Evolutionary conservation across 768 basidiomycete species (phyloP).

Genomic region (Gymnopilus junonius): DNA sequence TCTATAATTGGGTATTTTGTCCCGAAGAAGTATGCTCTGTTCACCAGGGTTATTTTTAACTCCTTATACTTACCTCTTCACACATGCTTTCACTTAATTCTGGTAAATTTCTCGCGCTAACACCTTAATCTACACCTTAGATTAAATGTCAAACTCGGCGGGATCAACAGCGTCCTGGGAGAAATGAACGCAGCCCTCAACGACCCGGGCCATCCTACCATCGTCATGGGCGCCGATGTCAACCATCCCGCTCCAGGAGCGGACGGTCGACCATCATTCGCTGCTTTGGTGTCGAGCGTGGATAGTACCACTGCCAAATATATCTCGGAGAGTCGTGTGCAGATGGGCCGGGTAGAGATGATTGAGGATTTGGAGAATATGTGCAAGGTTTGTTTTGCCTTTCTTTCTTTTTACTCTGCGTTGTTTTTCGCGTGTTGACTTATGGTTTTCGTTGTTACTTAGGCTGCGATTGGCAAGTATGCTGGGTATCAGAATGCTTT

Average conservation of each 20-base stretch:
- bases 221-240: constrained; percentile 85
- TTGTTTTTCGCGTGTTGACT: not conserved
- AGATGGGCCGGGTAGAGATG: constrained; percentile 72
- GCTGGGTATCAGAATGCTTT: constrained; percentile 50
- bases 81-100: too few relatives aligned
- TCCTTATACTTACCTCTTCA: too few relatives aligned
- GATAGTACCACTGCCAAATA: constrained; percentile 78
- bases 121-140: constrained; percentile 45
- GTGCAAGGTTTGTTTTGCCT: constrained; percentile 52
- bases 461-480: constrained; percentile 61
- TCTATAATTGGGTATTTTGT: not conserved
- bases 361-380: constrained; percentile 72
- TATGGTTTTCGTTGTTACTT: constrained; percentile 48
- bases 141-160: constrained; percentile 84
- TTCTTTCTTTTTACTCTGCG: not conserved
- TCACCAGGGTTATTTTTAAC: too few relatives aligned
- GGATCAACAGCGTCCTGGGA: constrained; percentile 78
- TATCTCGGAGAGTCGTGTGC: constrained; percentile 58
- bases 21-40: too few relatives aligned
- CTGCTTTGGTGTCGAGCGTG: constrained; percentile 77
- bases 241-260: constrained; percentile 85
- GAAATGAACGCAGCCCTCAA: constrained; percentile 49
- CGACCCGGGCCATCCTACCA: constrained; percentile 72
- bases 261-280: constrained; percentile 77
- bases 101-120: too few relatives aligned